Conservation (phyloP, 345 rosid genomes). For the Clausena lansium region DNA sequence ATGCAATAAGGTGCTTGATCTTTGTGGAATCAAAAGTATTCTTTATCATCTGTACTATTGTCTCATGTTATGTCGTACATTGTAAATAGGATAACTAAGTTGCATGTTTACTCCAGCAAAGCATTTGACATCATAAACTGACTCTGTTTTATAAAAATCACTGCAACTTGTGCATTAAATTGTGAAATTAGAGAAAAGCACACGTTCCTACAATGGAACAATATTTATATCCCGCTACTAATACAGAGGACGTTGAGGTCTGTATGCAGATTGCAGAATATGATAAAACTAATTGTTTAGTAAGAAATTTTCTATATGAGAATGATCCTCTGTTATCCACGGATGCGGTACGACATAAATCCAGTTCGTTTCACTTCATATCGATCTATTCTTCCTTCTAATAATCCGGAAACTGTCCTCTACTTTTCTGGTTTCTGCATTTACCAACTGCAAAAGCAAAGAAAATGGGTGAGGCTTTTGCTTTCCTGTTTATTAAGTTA, state of each 20-base stretch:
- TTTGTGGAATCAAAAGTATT: constrained; percentile 9
- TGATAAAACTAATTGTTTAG: too few relatives aligned
- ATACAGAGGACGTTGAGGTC: background rate
- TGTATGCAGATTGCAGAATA: background rate
- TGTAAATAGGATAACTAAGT: background rate
- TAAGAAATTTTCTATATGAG: background rate
- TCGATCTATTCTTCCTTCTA: constrained; percentile 24
- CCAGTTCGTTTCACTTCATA: background rate
- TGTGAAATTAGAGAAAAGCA: background rate
- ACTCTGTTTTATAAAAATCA: background rate
- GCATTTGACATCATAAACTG: background rate
- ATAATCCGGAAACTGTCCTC: constrained; percentile 52
- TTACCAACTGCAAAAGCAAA: constrained; percentile 45
- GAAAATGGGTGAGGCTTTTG: background rate
- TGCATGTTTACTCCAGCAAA: background rate
- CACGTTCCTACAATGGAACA: background rate
- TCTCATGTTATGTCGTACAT: background rate
- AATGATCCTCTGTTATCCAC: background rate
- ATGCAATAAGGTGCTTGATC: background rate
- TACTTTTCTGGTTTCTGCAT: constrained; percentile 30
- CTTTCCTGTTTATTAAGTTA: background rate
- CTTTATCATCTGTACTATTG: background rate
- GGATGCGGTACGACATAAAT: background rate
- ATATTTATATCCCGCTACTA: background rate
- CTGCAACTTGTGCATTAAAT: background rate